Conservation (phyloP, 2,329 filamentous ascomycete genomes). For the Thelonectria olida region DNA sequence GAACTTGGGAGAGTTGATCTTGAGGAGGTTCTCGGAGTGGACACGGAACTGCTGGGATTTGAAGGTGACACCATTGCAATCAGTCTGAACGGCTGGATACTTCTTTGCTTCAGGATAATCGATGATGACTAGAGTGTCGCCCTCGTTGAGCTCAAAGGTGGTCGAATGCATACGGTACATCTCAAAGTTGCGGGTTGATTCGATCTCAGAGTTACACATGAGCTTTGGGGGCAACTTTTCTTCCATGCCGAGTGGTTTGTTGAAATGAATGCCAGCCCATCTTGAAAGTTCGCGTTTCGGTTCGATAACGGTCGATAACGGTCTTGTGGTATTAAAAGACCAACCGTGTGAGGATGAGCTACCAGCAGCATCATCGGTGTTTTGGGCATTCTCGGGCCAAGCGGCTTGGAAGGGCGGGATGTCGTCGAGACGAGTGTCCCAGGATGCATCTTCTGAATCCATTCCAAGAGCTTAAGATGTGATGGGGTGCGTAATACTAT, state of each 20-base stretch:
- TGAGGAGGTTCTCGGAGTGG: conserved; percentile 56
- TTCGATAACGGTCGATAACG: too few relatives aligned
- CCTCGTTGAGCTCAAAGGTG: conserved; percentile 41
- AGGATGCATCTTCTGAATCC: conserved; percentile 12
- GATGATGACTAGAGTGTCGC: conserved; percentile 57
- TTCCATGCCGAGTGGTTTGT: conserved; percentile 16
- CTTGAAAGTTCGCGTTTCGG: conserved; percentile 15
- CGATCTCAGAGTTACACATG: conserved; percentile 27
- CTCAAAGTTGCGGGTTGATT: conserved; percentile 36
- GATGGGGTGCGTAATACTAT: too few relatives aligned
- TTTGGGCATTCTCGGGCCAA: background rate
- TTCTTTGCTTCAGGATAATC: conserved; percentile 44
- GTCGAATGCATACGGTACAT: conserved; percentile 40
- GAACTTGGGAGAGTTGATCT: conserved; percentile 58
- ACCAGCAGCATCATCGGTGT: background rate
- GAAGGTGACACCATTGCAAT: conserved; percentile 49
- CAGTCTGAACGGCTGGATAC: conserved; percentile 29
- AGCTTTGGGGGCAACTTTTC: conserved; percentile 3
- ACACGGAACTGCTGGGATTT: conserved; percentile 53
- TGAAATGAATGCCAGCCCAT: conserved; percentile 30
- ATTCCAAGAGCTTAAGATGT: background rate
- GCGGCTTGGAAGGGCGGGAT: background rate
- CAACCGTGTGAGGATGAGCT: too few relatives aligned
- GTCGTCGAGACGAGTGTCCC: background rate
- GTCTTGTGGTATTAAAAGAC: too few relatives aligned